Evolutionary conservation across 1,139 yeast genomes (phyloP), one percentile per base, ranked within the genome.

Genomic region (Magnusiomyces ingens): DNA sequence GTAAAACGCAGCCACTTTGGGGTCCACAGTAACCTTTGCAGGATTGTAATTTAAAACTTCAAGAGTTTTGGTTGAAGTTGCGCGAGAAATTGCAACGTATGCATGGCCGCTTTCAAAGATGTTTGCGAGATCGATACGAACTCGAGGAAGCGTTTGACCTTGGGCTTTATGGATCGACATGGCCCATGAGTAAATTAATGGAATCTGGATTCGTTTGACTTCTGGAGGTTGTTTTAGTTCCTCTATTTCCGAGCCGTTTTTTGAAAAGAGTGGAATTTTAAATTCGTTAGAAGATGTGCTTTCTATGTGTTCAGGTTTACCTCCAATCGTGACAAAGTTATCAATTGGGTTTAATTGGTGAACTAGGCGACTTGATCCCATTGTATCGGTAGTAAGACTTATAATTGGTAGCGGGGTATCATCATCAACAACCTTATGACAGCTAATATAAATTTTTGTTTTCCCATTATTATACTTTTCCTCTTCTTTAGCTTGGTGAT

Each of bases 101-200:
- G 96, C 95, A 67, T 93, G 99, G 0, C 99, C 99, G 58, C 82
- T 85, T 65, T 91, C 99, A 69, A 93, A 93, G 0, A 86, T 83
- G 55, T 76, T 75, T 40, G 77, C 74, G 57, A 93, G 74, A 67
- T 94, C 96, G 4, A 93, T 96, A 61, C 80, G 80, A 1, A 89
- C 96, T 59, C 80, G 79, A 2, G 85, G 85, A 50, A 93, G 71
- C 0, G 99, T 91, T 67, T 94, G 99, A 1, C 99, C 99, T 67
- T 93, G 99, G 0, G 97, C 84, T 69, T 93, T 93, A 67, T 93
- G 99, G 50, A 93, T 91, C 0, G 97, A 89, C 45, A 93, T 70
- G 0, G 99, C 91, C 97, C 98, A 93, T 0, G 99, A 96, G 17
- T 91, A 72, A 62, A 90, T 84, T 51, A 93, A 71, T 0, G 99